Evolutionary conservation across 1,284 basidiomycete species (phyloP).

Genomic region (Ustilago xerochloae): DNA sequence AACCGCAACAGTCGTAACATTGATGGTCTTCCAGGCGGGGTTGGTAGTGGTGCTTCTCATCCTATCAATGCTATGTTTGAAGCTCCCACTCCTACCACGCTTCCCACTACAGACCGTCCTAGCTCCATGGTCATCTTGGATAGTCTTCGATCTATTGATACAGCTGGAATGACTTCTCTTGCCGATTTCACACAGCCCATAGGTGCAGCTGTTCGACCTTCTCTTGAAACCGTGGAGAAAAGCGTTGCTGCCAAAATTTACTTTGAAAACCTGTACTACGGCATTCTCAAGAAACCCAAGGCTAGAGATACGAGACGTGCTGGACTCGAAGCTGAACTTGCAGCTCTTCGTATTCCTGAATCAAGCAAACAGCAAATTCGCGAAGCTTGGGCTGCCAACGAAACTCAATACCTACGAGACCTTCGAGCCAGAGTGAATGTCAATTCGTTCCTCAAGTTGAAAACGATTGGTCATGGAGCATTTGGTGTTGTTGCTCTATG

Average conservation of each 20-base stretch:
- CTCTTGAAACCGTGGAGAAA: conserved; percentile 88
- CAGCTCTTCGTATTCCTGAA: conserved; percentile 77
- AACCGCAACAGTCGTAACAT: conserved; percentile 56
- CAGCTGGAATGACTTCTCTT: conserved; percentile 41
- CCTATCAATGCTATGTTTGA: conserved; percentile 57
- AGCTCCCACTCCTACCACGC: conserved; percentile 3
- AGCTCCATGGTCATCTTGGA: conserved; percentile 61
- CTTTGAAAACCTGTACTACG: conserved; percentile 92
- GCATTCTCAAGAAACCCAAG: conserved; percentile 76
- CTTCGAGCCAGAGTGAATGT: conserved; percentile 82
- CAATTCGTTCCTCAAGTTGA: conserved; percentile 86
- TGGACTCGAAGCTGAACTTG: conserved; percentile 88
- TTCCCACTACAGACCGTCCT: conserved; percentile 32
- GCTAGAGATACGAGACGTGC: conserved; percentile 84
- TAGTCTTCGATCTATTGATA: conserved; percentile 35
- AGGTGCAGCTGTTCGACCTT: conserved; percentile 67
- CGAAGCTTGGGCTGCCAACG: conserved; percentile 82
- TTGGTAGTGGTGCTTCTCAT: conserved; percentile 25
- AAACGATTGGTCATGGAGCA: conserved; percentile 97
- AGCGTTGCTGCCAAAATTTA: conserved; percentile 91
- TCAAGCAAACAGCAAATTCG: conserved; percentile 79
- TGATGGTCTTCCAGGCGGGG: conserved; percentile 60
- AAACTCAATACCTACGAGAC: conserved; percentile 88
- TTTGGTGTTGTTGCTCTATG: conserved; percentile 96
- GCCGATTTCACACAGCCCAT: conserved; percentile 27